These are phyloP conservation scores for Podospora bellae-mahoneyi DNA, from an alignment of 495 filamentous ascomycete species.

Conservation along the genomic window DNA sequence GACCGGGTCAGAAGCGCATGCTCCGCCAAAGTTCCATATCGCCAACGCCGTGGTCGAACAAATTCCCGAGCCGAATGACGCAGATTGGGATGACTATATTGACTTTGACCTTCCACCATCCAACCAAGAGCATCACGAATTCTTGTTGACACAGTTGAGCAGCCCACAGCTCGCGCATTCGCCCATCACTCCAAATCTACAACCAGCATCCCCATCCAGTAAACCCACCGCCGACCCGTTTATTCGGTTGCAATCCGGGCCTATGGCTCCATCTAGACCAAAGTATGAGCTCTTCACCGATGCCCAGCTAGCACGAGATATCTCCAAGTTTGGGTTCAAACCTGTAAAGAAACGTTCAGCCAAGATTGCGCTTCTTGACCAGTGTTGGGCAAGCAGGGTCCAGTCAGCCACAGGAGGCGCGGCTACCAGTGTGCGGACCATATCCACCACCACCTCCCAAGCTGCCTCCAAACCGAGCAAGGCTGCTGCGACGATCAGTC, in stretches of 20 bases:
- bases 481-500: slow-evolving; percentile 27
- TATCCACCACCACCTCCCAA: slow-evolving; percentile 25
- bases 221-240: background rate
- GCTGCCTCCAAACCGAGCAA: background rate
- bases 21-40: background rate
- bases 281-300: slow-evolving; percentile 64
- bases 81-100: background rate
- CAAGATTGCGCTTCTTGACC: slow-evolving; percentile 68
- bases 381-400: slow-evolving; percentile 63
- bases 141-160: slow-evolving; percentile 23
- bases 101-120: slow-evolving; percentile 32
- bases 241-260: background rate
- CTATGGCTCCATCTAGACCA: slow-evolving; percentile 34
- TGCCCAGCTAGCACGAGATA: slow-evolving; percentile 57
- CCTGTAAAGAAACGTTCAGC: slow-evolving; percentile 62
- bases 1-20: background rate
- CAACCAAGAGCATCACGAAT: slow-evolving; percentile 32
- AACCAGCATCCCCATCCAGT: background rate
- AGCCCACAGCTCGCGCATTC: slow-evolving; percentile 6
- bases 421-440: background rate
- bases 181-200: background rate
- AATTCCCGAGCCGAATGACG: background rate
- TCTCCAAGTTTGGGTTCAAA: slow-evolving; percentile 71
- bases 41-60: background rate
- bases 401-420: slow-evolving; percentile 1